Conservation (phyloP, 805 yeast genomes). For the Saccharomycopsis selenospora region DNA sequence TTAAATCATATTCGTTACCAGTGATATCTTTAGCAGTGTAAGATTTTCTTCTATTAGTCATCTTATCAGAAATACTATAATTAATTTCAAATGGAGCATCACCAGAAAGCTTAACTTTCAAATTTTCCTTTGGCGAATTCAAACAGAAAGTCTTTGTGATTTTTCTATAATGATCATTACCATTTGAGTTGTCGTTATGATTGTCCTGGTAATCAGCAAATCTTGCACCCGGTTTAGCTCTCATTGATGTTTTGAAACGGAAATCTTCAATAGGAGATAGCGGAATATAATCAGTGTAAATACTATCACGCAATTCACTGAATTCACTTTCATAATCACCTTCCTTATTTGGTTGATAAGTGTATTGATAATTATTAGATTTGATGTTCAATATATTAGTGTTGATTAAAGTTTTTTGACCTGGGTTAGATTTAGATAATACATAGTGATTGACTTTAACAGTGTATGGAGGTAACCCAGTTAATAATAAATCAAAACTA, state of each 20-base stretch:
- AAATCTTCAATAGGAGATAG: constrained; percentile 34
- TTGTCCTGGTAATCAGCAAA: constrained; percentile 26
- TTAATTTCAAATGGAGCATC: constrained; percentile 67
- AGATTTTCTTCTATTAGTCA: constrained; percentile 41
- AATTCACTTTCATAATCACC: constrained; percentile 78
- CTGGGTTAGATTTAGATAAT: constrained; percentile 33
- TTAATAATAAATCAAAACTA: constrained; percentile 54
- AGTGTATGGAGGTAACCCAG: constrained; percentile 79
- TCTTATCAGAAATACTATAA: constrained; percentile 59
- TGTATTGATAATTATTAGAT: constrained; percentile 44
- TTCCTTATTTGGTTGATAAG: constrained; percentile 70
- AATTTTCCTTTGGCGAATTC: constrained; percentile 37
- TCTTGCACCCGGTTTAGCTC: constrained; percentile 55
- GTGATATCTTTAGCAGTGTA: constrained; percentile 36
- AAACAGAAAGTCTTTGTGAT: constrained; percentile 37
- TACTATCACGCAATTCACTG: constrained; percentile 53
- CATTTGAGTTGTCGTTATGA: constrained; percentile 16
- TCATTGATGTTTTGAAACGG: constrained; percentile 62
- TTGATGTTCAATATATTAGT: constrained; percentile 32
- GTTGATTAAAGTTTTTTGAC: constrained; percentile 29
- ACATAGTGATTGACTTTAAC: constrained; percentile 57
- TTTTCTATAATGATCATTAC: constrained; percentile 3
- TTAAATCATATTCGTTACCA: constrained; percentile 34
- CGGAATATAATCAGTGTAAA: constrained; percentile 41
- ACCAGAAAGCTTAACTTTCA: constrained; percentile 61